A percentile compares a stretch with the other conserved stretches of the same genome.
These are phyloP conservation scores for Daphne laureola DNA, from an alignment of 441 rosid genomes.

Conservation along the genomic window DNA sequence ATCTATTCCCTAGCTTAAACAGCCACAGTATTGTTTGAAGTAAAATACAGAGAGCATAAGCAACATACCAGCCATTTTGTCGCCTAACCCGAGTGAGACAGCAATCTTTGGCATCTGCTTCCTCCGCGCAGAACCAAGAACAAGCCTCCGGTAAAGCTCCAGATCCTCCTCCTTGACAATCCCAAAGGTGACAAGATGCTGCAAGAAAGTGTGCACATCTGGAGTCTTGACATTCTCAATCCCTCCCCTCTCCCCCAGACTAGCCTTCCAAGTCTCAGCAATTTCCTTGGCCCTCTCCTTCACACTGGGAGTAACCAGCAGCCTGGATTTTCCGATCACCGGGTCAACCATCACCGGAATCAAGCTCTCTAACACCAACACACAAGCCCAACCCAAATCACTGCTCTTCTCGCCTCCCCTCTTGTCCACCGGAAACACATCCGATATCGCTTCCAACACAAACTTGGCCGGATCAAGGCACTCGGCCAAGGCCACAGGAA, in stretches of 20 bases:
- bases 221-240: conserved; percentile 93
- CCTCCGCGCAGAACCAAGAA: conserved; percentile 89
- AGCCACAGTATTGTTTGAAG: neutral
- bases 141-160: conserved; percentile 75
- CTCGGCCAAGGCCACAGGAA: conserved; percentile 63
- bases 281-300: conserved; percentile 67
- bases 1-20: no score
- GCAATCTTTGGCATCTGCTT: conserved; percentile 99
- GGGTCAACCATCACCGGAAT: conserved; percentile 88
- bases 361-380: conserved; percentile 74
- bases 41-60: neutral
- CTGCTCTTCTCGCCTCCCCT: conserved; percentile 40
- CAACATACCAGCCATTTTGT: conserved; percentile 82
- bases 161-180: conserved; percentile 78
- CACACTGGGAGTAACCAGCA: conserved; percentile 67
- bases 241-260: conserved; percentile 86
- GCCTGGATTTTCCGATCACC: conserved; percentile 65
- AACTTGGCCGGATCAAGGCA: conserved; percentile 90
- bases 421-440: conserved; percentile 89
- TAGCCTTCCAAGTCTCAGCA: conserved; percentile 88
- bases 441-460: conserved; percentile 77
- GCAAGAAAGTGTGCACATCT: conserved; percentile 94
- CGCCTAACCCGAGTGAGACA: conserved; percentile 81
- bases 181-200: conserved; percentile 92
- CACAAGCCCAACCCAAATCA: conserved; percentile 97